Conservation (phyloP, 2,329 filamentous ascomycete species). For the Phialophora macrospora region DNA sequence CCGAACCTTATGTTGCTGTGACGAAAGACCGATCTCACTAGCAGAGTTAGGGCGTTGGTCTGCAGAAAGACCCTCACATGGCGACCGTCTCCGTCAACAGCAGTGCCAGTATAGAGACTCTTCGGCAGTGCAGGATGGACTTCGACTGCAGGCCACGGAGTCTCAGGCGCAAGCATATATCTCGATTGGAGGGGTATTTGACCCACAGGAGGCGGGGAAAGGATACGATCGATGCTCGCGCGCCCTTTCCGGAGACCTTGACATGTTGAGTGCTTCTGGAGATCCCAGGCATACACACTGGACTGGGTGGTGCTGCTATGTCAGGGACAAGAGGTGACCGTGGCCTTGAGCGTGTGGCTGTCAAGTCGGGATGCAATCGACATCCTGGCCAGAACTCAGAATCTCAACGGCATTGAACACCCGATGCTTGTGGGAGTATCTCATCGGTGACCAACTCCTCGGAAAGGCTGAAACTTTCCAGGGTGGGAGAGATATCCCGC, state of each 20-base stretch:
- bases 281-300: background rate
- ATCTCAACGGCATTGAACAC: background rate
- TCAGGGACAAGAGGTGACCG: background rate
- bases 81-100: background rate
- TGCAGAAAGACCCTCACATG: background rate
- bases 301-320: background rate
- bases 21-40: background rate
- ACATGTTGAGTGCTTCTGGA: background rate
- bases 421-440: background rate
- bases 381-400: background rate
- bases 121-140: background rate
- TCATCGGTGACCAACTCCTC: background rate
- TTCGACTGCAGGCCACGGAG: background rate
- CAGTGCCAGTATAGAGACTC: background rate
- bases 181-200: background rate
- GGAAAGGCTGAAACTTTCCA: background rate
- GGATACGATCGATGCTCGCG: background rate
- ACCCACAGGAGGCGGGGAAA: background rate
- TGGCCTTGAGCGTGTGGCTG: too few relatives aligned
- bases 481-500: background rate
- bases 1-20: background rate
- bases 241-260: background rate
- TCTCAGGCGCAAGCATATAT: background rate
- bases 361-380: background rate
- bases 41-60: background rate